Conservation (phyloP, 129 eudicot species). For the Rutidosis leptorrhynchoides region DNA sequence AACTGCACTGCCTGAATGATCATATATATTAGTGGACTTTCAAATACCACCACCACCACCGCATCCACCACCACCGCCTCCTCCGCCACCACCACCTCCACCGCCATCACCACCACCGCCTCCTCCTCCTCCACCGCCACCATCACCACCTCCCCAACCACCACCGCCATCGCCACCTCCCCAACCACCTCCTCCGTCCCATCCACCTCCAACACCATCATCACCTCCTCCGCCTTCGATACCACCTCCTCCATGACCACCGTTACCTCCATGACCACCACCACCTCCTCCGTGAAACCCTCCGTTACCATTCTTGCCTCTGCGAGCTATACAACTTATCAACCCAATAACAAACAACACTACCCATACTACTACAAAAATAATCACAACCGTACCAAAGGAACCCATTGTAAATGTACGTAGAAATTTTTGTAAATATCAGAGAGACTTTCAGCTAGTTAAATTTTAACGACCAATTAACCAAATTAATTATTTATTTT, state of each 20-base stretch:
- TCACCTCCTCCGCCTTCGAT: conserved; percentile 3
- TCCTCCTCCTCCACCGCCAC: neutral
- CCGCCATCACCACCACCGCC: neutral
- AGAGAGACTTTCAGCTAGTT: neutral
- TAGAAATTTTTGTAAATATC: neutral
- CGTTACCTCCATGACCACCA: neutral
- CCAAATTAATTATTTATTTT: neutral
- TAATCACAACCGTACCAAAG: neutral
- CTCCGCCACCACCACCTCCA: neutral
- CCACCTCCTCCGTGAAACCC: neutral
- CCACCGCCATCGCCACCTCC: conserved; percentile 3
- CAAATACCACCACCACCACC: neutral
- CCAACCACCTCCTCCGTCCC: conserved; percentile 1
- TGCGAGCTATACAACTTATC: neutral
- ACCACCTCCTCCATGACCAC: neutral
- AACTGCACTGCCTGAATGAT: no score
- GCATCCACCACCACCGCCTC: neutral
- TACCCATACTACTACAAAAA: neutral
- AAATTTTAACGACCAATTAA: no score
- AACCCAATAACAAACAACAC: neutral
- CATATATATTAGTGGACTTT: neutral
- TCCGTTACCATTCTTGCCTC: neutral
- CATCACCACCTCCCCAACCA: neutral
- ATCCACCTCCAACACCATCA: neutral
- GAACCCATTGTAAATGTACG: neutral